phyloP scores from a whole-genome alignment of 208 protist genomes.

The Porcisia hertigi region DNA sequence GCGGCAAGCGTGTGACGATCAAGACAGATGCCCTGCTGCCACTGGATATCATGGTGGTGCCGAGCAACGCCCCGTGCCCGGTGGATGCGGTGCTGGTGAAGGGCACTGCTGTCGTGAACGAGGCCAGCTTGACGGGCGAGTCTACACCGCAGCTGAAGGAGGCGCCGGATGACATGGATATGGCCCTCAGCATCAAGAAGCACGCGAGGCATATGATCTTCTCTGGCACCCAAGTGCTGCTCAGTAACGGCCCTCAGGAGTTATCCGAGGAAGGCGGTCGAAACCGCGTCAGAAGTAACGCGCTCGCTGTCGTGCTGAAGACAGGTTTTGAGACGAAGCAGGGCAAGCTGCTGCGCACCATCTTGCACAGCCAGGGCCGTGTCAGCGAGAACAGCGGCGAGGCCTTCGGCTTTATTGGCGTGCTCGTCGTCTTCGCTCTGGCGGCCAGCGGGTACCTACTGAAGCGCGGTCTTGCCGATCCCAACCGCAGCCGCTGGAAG shows the following conservation, averaged over 20 bases:
- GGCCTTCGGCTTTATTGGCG: constrained; percentile 96
- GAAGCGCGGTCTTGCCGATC: constrained; percentile 82
- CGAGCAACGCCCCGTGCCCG: constrained; percentile 81
- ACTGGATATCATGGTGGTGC: constrained; percentile 94
- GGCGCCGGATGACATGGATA: constrained; percentile 67
- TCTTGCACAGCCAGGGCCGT: constrained; percentile 93
- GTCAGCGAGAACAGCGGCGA: constrained; percentile 96
- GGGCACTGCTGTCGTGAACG: constrained; percentile 97
- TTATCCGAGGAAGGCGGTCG: constrained; percentile 26
- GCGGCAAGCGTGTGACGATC: constrained; percentile 54
- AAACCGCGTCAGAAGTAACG: constrained; percentile 35
- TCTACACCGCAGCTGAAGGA: constrained; percentile 98
- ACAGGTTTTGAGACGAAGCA: constrained; percentile 99
- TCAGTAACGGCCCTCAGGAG: constrained; percentile 76
- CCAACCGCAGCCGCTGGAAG: constrained; percentile 92
- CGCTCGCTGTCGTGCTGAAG: constrained; percentile 96
- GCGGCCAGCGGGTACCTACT: constrained; percentile 95
- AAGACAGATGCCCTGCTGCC: constrained; percentile 89
- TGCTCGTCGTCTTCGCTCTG: constrained; percentile 97
- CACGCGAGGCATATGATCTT: constrained; percentile 94
- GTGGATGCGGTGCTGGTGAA: constrained; percentile 95
- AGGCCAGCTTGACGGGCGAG: constrained; percentile 99
- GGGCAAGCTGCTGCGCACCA: constrained; percentile 95
- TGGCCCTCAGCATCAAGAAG: constrained; percentile 82
- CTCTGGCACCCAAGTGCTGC: constrained; percentile 94